These are phyloP conservation scores for Acacia acuminata DNA, from an alignment of 306 rosid genomes.

Conservation along the genomic window DNA sequence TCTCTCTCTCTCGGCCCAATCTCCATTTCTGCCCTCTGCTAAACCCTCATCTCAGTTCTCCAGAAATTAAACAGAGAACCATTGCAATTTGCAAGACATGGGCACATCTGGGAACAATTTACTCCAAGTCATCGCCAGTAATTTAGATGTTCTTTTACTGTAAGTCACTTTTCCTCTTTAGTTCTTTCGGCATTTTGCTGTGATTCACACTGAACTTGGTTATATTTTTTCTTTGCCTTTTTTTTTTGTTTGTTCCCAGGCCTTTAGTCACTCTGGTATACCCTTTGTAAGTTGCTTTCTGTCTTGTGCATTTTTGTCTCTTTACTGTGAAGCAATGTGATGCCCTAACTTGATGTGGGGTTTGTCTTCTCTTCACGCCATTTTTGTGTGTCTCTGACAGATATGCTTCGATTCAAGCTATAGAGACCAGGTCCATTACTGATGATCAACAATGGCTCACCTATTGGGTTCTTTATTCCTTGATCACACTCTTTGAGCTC, in stretches of 20 bases:
- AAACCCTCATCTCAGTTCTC: background rate
- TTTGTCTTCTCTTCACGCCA: background rate
- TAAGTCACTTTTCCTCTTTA: background rate
- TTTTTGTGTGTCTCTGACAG: slow-evolving; percentile 31
- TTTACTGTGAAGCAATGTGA: slow-evolving; percentile 10
- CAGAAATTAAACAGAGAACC: background rate
- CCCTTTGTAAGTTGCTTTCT: slow-evolving; percentile 72
- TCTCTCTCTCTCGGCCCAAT: background rate
- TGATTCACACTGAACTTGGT: background rate
- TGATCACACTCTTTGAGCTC: slow-evolving; percentile 86
- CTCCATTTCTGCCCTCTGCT: background rate
- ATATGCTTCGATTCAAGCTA: slow-evolving; percentile 84
- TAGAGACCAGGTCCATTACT: slow-evolving; percentile 69
- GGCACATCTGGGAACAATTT: slow-evolving; percentile 15
- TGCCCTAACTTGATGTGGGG: background rate
- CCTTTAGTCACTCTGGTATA: slow-evolving; percentile 80
- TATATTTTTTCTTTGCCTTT: background rate
- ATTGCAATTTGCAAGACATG: background rate
- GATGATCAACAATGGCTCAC: slow-evolving; percentile 99
- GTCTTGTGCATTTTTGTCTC: slow-evolving; percentile 1
- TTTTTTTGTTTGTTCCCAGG: slow-evolving; percentile 40
- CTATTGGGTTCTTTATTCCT: slow-evolving; percentile 91
- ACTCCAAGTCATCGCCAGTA: slow-evolving; percentile 9
- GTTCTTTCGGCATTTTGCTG: background rate
- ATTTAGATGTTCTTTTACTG: slow-evolving; percentile 11